Evolutionary conservation across 2,329 filamentous ascomycete genomes (phyloP).

Genomic region (Paecilomyces fulvus): DNA sequence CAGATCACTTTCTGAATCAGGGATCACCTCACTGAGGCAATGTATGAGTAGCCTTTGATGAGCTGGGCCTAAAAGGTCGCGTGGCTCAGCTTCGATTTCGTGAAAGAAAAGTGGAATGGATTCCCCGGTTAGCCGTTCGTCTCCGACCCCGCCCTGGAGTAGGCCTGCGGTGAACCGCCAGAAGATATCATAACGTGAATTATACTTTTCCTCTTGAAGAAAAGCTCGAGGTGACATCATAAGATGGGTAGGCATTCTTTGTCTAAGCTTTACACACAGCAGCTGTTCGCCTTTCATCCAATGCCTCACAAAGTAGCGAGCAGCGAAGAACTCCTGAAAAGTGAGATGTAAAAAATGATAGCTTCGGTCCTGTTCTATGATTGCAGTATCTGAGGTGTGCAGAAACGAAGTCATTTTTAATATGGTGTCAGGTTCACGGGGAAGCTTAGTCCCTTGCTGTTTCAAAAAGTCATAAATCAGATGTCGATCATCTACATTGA

Average conservation of each 20-base stretch:
- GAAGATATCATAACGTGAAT: constrained; percentile 27
- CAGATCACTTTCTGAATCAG: neutral
- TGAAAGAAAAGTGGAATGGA: no score
- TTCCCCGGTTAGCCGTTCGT: no score
- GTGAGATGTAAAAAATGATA: constrained; percentile 35
- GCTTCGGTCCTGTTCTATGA: constrained; percentile 4
- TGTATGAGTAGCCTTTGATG: constrained; percentile 33
- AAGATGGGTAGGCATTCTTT: neutral
- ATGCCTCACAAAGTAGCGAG: constrained; percentile 25
- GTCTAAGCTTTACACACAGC: neutral
- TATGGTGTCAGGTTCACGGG: neutral
- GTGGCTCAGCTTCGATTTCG: constrained; percentile 25
- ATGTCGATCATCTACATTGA: constrained; percentile 7
- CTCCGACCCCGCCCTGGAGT: no score
- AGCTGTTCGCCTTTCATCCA: constrained; percentile 10
- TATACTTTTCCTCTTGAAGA: constrained; percentile 27
- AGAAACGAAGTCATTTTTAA: neutral
- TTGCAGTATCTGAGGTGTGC: neutral
- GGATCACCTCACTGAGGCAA: constrained; percentile 27
- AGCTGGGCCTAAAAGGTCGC: constrained; percentile 29
- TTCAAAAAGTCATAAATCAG: neutral
- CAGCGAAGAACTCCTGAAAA: constrained; percentile 34
- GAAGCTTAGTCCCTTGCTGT: neutral
- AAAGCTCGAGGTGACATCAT: constrained; percentile 7
- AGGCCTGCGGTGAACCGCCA: constrained; percentile 34